Base-by-base conservation (phyloP, 805 yeast genomes). In the Myxozyma monticola region DNA sequence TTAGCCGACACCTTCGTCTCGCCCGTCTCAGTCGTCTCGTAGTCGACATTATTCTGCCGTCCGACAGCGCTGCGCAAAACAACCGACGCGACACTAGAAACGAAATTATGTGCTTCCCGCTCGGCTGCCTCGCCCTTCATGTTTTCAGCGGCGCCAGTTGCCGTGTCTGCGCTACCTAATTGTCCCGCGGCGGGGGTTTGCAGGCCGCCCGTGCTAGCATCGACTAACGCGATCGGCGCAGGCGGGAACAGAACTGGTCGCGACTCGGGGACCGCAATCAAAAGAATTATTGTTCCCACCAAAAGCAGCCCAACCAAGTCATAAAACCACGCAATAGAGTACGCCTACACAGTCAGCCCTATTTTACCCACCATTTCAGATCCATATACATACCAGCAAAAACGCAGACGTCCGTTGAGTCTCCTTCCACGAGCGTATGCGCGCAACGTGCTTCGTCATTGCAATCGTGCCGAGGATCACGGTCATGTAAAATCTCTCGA, bases 351-450 rank as follows among this genome's bases (percentile, higher is more conserved):
- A n/a, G 12, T 2, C 14, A 4, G 20, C 22, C n/a, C 31, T 9
- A 4, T 14, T 21, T 12, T n/a, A 8, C 21, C 20, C 22, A 5
- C 12, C 20, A 18, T n/a, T 18, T 5, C 17, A n/a, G 35, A 21
- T 6, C 20, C 20, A 14, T 10, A 17, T 7, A 25, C 34, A 8
- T 26, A 44, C 48, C 3, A 24, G 12, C n/a, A 33, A 31, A 25
- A 48, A 48, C 18, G 40, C n/a, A 1, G 44, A 3, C 26, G 52
- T 48, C 8, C 52, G 52, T n/a, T n/a, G 18, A 5, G 38, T 42
- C 21, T 48, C 52, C 12, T 31, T 42, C 52, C 52, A 48, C n/a
- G 52, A 48, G 20, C 52, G 24, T 18, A 48, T 34, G 14, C 52
- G 30, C 15, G 52, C 47, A 12, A 48, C 18, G 37, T 48, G 52